phyloP scores from a whole-genome alignment of 805 yeast genomes.

The Candida dendrica region DNA sequence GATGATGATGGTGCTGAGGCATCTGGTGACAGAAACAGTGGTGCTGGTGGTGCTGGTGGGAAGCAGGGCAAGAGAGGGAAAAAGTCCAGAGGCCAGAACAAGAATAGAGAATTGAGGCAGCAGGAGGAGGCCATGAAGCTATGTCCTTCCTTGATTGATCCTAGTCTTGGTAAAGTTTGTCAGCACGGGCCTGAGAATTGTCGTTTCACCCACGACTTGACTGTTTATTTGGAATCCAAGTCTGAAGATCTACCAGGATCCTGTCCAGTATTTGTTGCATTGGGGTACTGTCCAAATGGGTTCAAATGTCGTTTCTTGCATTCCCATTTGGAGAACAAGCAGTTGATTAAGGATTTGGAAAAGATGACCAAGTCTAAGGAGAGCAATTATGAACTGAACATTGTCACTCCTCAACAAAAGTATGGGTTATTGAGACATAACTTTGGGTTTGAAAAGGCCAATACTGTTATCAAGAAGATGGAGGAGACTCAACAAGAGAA shows the following conservation, averaged over 20 bases:
- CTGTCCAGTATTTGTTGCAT: conserved; percentile 77
- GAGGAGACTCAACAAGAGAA: conserved; percentile 44
- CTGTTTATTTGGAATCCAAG: conserved; percentile 55
- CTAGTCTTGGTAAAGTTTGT: conserved; percentile 40
- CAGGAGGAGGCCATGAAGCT: conserved; percentile 53
- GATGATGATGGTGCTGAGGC: conserved; percentile 44
- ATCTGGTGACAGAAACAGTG: conserved; percentile 29
- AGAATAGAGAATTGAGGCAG: conserved; percentile 70
- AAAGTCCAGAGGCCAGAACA: conserved; percentile 74
- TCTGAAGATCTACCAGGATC: conserved; percentile 64
- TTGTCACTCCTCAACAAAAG: conserved; percentile 38
- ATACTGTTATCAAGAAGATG: conserved; percentile 51
- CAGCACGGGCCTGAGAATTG: conserved; percentile 66
- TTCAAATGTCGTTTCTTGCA: conserved; percentile 86
- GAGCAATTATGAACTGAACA: conserved; percentile 55
- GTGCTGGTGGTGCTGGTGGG: conserved; percentile 35
- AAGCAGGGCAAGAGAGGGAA: conserved; percentile 37
- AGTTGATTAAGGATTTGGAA: conserved; percentile 37
- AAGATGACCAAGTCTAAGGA: conserved; percentile 26
- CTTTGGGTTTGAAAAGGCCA: conserved; percentile 51
- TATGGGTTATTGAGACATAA: conserved; percentile 38
- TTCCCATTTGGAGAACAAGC: conserved; percentile 54
- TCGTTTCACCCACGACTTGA: conserved; percentile 69
- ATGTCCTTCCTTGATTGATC: conserved; percentile 58
- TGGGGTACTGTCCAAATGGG: conserved; percentile 92